Base-by-base conservation (phyloP, 78 protist genomes). In the Dictyostelium brefeldianum region DNA sequence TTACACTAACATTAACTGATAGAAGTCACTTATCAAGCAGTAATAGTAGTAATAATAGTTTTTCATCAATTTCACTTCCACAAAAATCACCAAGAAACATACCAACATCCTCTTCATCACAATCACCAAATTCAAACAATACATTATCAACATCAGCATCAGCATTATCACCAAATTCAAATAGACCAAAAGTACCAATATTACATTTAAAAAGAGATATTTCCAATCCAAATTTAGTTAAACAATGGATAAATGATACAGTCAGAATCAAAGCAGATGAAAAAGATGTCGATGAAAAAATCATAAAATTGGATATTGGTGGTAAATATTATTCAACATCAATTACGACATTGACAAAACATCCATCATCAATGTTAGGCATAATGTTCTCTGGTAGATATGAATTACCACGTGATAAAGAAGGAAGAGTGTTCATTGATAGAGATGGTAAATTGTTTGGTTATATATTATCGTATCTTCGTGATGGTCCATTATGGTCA, bases 301-400 rank as follows among this genome's bases (percentile, higher is more conserved):
- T 71, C 5, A 56, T 93, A 79, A 93, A 84, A 20, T 80, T 93
- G 54, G 89, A 93, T 84, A 84, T 93, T 25, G 96, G 96, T 53
- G 96, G 96, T 18, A 83, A 93, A 56, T 53, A 54, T 29, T 93
- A 83, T 57, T 62, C 89, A 20, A 84, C 92, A 0, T 53, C 96
- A 14, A 18, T 77, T 4, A 17, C 48, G 5, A 93, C 96, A 3
- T 51, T 90, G 25, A 67, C 81, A 10, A 78, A 79, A 51, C 71
- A 67, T 29, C 73, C 95, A 7, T 48, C 62, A 3, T 79, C 89
- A 4, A 90, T 90, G 95, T 67, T 90, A 54, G 95, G 77, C 0
- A 69, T 78, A 12, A 90, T 90, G 95, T 90, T 90, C 53, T 90
- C 95, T 11, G 65, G 73, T 11, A 2, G 85, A 29, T 81, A 54